A percentile compares a stretch with the other conserved stretches of the same genome.
Evolutionary conservation across 208 protist genomes (phyloP).

Genomic region (Crithidia fasciculata): DNA sequence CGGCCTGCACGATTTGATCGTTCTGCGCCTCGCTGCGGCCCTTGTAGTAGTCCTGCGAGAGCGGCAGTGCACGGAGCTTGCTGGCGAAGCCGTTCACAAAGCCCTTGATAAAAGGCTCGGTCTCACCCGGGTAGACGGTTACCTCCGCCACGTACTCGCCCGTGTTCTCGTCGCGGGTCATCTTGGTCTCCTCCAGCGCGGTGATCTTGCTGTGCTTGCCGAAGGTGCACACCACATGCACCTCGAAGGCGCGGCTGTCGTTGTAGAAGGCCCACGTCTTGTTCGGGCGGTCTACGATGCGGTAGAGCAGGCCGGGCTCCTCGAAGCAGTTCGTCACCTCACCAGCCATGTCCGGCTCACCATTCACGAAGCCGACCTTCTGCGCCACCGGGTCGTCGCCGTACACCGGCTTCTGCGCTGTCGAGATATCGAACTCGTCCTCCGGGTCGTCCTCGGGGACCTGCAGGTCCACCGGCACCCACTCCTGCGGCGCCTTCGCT

Average conservation of each 20-base stretch:
- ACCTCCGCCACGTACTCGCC: slow-evolving; percentile 66
- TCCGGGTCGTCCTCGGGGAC: slow-evolving; percentile 61
- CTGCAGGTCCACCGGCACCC: slow-evolving; percentile 48
- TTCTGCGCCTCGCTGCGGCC: slow-evolving; percentile 46
- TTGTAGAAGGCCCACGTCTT: slow-evolving; percentile 92
- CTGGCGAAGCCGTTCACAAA: slow-evolving; percentile 87
- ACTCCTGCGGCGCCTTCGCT: slow-evolving; percentile 38
- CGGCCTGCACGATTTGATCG: slow-evolving; percentile 41
- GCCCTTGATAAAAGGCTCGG: slow-evolving; percentile 80
- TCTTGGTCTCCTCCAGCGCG: slow-evolving; percentile 66
- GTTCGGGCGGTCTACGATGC: slow-evolving; percentile 71
- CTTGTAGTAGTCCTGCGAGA: slow-evolving; percentile 71
- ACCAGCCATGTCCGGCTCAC: slow-evolving; percentile 68
- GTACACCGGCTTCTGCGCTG: slow-evolving; percentile 59
- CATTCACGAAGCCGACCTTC: slow-evolving; percentile 60
- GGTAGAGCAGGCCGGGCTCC: slow-evolving; percentile 82
- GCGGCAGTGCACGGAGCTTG: slow-evolving; percentile 68
- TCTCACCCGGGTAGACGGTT: slow-evolving; percentile 78
- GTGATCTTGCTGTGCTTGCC: slow-evolving; percentile 82
- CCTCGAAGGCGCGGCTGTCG: slow-evolving; percentile 78
- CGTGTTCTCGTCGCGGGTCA: slow-evolving; percentile 39
- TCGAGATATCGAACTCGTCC: slow-evolving; percentile 81
- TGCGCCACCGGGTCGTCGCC: slow-evolving; percentile 15
- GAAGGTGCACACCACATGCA: slow-evolving; percentile 76
- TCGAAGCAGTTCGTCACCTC: slow-evolving; percentile 85